Evolutionary conservation across 148 eudicot species (phyloP), one percentile per base, ranked within the genome.

Genomic region (Bassia scoparia): DNA sequence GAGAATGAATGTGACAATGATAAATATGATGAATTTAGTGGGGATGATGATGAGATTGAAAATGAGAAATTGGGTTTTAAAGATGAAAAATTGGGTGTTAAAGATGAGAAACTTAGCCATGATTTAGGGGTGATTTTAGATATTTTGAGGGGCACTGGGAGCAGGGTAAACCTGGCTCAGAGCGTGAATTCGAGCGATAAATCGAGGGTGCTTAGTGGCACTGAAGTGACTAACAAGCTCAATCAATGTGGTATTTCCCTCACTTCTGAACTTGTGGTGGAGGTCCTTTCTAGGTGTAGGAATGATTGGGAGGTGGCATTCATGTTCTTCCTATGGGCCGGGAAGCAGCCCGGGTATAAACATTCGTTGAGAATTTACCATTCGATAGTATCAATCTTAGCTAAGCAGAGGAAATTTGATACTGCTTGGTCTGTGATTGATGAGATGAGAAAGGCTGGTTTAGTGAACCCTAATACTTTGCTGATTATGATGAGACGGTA

Each of bases 231-330:
- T 65, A 71, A 79, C 48, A 86, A 82, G 79, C 90, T n/a, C n/a
- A 88, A 88, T 55, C 70, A 86, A 53, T 93, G 90, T 83, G 80
- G 84, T 24, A 71, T 90, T 38, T 72, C 18, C 30, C 72, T 81
- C 17, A 84, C 90, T 21, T 48, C 84, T 7, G 89, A 81, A 63
- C 50, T 91, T 46, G 98, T 88, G 15, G 71, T 79, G 8, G 84
- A 80, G 80, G 87, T 91, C 72, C 87, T 93, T 65, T 74, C 92
- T 12, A 73, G 82, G 61, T 75, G 66, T 10, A 78, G 98, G 9
- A 89, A 89, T 72, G 86, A 89, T n/a, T 93, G 98, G 97, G 95
- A 93, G 79, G 75, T 82, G 38, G 97, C 95, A 26, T 87, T 80
- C 70, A 87, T 84, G 63, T 90, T 93, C 77, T 93, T 93, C 68